Conservation (phyloP, 371 early-diverging fungal genomes). For the Mortierella sp. region DNA sequence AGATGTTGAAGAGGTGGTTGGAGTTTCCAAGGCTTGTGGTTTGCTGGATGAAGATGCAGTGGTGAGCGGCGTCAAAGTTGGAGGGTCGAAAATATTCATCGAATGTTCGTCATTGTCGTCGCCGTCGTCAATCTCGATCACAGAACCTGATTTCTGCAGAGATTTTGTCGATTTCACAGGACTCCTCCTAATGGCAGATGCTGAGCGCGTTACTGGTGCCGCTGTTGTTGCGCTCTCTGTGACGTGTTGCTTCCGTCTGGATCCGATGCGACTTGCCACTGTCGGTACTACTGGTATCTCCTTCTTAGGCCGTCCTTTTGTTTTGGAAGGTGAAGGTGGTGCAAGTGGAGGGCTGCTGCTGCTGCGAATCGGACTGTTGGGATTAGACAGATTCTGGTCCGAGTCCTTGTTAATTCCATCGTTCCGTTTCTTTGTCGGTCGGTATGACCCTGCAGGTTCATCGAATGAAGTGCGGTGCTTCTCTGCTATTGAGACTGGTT, state of each 20-base stretch:
- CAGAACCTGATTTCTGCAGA: neutral
- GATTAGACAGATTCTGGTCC: neutral
- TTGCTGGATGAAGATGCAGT: neutral
- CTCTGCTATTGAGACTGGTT: neutral
- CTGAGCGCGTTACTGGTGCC: neutral
- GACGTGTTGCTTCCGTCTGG: conserved; percentile 20
- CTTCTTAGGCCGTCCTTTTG: conserved; percentile 8
- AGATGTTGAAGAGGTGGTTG: neutral
- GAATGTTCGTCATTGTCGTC: neutral
- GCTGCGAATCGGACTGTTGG: neutral
- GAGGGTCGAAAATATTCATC: neutral
- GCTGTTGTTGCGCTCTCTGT: neutral
- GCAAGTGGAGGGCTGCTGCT: neutral
- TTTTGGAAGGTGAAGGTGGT: neutral
- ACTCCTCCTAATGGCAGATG: neutral
- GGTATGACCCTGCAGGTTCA: neutral
- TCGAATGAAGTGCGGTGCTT: neutral
- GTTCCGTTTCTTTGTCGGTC: neutral
- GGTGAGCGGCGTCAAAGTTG: neutral
- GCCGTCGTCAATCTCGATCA: conserved; percentile 23
- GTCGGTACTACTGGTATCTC: conserved; percentile 13
- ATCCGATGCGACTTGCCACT: conserved; percentile 20
- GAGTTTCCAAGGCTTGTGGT: neutral
- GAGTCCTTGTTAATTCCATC: neutral
- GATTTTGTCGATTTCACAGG: neutral